phyloP scores from a whole-genome alignment of 371 early-diverging fungal species.

The Modicella reniformis region DNA sequence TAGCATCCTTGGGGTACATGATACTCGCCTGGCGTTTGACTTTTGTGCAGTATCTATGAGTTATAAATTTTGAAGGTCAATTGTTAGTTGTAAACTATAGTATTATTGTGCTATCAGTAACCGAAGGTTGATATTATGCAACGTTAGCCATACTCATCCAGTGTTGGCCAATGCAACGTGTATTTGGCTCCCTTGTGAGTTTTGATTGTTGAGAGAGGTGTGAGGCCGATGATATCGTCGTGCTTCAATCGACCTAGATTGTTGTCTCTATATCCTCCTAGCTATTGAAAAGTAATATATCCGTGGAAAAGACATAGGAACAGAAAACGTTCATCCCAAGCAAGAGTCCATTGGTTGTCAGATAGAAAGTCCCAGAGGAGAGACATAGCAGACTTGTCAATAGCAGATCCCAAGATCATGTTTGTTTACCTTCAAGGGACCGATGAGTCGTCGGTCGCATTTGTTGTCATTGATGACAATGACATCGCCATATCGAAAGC shows the following conservation, averaged over 20 bases:
- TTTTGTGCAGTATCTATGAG: conserved; percentile 66
- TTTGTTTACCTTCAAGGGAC: conserved; percentile 33
- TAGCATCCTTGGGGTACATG: conserved; percentile 82
- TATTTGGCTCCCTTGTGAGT: conserved; percentile 62
- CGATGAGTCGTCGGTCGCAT: conserved; percentile 40
- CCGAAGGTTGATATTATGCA: conserved; percentile 2
- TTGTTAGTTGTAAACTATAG: too few species aligned
- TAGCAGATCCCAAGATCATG: background rate
- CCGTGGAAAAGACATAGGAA: too few species aligned
- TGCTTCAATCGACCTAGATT: conserved; percentile 63
- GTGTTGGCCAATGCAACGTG: conserved; percentile 74
- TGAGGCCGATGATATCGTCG: conserved; percentile 60
- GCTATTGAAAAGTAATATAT: conserved; percentile 1
- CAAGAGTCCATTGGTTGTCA: too few species aligned
- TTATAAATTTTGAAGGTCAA: too few species aligned
- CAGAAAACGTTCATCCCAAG: too few species aligned
- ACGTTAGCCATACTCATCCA: conserved; percentile 65
- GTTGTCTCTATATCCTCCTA: conserved; percentile 27
- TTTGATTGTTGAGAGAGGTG: conserved; percentile 59
- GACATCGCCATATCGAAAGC: conserved; percentile 50
- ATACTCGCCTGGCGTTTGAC: conserved; percentile 74
- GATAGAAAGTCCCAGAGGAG: too few species aligned
- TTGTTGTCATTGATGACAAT: conserved; percentile 34
- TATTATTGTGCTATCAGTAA: too few species aligned
- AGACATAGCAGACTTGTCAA: too few species aligned